phyloP scores from a whole-genome alignment of 2,329 filamentous ascomycete genomes.

The Nigrospora oryzae region DNA sequence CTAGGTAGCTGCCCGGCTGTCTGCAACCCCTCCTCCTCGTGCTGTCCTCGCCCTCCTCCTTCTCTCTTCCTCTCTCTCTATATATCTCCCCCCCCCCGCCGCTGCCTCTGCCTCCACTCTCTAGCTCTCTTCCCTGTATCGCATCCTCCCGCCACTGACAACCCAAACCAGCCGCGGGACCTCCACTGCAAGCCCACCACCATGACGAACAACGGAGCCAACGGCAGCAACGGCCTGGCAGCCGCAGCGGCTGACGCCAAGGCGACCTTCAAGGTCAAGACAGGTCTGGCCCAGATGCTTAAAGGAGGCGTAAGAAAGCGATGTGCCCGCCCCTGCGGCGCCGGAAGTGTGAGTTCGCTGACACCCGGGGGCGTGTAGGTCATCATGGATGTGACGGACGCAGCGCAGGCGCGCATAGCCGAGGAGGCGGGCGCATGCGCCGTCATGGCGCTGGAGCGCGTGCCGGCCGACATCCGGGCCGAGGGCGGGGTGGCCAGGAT shows the following conservation, averaged over 20 bases:
- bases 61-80: too few relatives aligned
- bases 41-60: background rate
- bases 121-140: too few relatives aligned
- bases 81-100: too few relatives aligned
- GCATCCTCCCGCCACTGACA: too few relatives aligned
- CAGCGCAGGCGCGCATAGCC: conserved; percentile 89
- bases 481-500: conserved; percentile 94
- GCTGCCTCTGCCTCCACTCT: too few relatives aligned
- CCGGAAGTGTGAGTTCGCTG: background rate
- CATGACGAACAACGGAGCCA: conserved; percentile 9
- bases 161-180: too few relatives aligned
- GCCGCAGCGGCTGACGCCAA: conserved; percentile 19
- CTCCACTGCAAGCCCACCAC: background rate
- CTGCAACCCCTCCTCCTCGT: background rate
- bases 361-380: conserved; percentile 24
- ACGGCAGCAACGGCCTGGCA: conserved; percentile 8
- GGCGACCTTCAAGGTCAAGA: conserved; percentile 78
- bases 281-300: conserved; percentile 92
- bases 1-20: too few relatives aligned
- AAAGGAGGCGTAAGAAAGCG: conserved; percentile 66
- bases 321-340: background rate
- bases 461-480: conserved; percentile 88
- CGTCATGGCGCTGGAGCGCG: conserved; percentile 97
- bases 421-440: conserved; percentile 93
- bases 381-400: conserved; percentile 98